Base-by-base conservation (phyloP, 306 rosid species). In the Adenanthera pavonina region DNA sequence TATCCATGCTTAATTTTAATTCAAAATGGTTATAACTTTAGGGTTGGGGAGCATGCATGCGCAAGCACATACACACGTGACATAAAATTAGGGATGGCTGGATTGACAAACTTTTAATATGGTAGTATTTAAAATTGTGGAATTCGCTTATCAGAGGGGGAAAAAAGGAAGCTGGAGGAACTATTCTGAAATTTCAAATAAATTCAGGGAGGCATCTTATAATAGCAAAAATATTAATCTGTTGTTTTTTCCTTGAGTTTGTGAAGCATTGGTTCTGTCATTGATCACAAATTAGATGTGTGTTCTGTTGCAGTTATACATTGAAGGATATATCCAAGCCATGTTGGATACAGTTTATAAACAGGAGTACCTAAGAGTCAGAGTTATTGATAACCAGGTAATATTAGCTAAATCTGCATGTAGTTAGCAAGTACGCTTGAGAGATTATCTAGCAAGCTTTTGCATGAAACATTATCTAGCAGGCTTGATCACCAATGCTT, bases 281-380 rank as follows among this genome's bases (percentile, higher is more conserved):
- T 35, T 33, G 40, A 62, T 66, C 56, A 69, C 75, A 85, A 41
- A 89, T 74, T 81, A 40, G 49, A 81, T 79, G 44, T 86, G 84
- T 85, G 75, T 46, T 59, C 71, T 75, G 74, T 77, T 90, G 89
- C 97, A 95, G 99, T 84, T 93, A 70, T 95, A 93, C 71, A 88
- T 95, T 84, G 99, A 95, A 93, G 99, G 99, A 78, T 95, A 95
- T 88, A 88, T 95, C 82, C 98, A 95, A 90, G 99, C 98, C 74
- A 93, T 93, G 99, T 87, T 93, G 93, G 98, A 95, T 82, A 83
- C 98, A 41, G 74, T 92, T 81, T 95, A 87, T 78, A 89, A 92
- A 87, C 98, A 95, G 86, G 99, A 93, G 80, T 95, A 91, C 80
- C 92, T 95, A 76, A 84, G 99, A 82, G 98, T 93, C 86, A 89